These are phyloP conservation scores for Metschnikowia kofuensis DNA, from an alignment of 805 yeast species.

Conservation along the genomic window DNA sequence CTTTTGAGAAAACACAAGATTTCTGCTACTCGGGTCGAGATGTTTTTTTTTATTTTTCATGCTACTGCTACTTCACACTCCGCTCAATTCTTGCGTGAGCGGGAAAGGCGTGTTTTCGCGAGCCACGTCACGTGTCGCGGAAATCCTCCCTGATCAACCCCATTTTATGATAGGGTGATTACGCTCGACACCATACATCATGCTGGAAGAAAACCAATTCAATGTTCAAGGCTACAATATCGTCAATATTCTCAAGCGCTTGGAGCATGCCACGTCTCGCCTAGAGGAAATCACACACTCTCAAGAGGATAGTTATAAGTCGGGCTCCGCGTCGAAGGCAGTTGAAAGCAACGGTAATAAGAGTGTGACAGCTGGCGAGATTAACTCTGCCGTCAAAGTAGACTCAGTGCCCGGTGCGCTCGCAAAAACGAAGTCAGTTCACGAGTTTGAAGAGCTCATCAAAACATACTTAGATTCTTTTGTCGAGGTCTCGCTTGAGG, in stretches of 20 bases:
- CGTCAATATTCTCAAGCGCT: slow-evolving; percentile 66
- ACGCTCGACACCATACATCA: slow-evolving; percentile 17
- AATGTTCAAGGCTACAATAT: slow-evolving; percentile 82
- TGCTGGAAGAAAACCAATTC: slow-evolving; percentile 43
- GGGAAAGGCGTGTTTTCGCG: background rate
- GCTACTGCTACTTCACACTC: too few species aligned
- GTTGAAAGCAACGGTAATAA: background rate
- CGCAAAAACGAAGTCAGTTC: slow-evolving; percentile 41
- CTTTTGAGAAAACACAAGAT: too few species aligned
- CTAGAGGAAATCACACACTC: slow-evolving; percentile 83
- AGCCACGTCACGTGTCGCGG: slow-evolving; percentile 8
- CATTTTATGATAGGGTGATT: too few species aligned
- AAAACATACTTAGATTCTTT: slow-evolving; percentile 57
- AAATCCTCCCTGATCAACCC: background rate
- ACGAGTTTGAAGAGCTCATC: slow-evolving; percentile 55
- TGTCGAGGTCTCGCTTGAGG: slow-evolving; percentile 46
- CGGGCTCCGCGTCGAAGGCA: slow-evolving; percentile 6
- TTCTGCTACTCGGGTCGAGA: too few species aligned
- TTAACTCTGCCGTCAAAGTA: background rate
- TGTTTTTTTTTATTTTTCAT: too few species aligned
- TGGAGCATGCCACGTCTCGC: slow-evolving; percentile 92
- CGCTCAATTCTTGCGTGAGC: background rate
- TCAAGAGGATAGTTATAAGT: slow-evolving; percentile 57
- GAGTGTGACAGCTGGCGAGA: background rate
- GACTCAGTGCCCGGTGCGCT: slow-evolving; percentile 14